Conservation (phyloP, 2,329 filamentous ascomycete species). For the Aspergillus intermedius region DNA sequence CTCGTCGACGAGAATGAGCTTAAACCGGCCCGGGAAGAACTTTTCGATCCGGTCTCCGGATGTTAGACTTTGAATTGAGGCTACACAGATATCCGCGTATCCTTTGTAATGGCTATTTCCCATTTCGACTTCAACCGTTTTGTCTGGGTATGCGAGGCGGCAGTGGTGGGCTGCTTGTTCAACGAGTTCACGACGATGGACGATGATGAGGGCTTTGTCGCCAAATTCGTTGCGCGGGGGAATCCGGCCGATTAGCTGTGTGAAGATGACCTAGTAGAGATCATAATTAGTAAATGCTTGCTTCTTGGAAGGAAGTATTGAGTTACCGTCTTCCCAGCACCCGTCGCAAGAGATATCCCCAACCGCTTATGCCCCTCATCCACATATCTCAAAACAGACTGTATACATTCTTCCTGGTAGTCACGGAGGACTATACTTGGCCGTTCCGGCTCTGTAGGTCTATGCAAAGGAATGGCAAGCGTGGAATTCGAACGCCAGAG, state of each 20-base stretch:
- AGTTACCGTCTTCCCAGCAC: conserved; percentile 74
- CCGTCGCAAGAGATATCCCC: conserved; percentile 80
- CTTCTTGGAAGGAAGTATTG: conserved; percentile 21
- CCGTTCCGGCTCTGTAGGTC: conserved; percentile 5
- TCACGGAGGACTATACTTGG: conserved; percentile 59
- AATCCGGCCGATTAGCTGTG: conserved; percentile 80
- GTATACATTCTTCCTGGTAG: conserved; percentile 89
- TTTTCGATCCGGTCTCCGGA: conserved; percentile 72
- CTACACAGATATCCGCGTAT: conserved; percentile 83
- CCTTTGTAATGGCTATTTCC: conserved; percentile 69
- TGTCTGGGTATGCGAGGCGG: conserved; percentile 67
- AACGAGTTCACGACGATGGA: conserved; percentile 86
- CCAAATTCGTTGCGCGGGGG: conserved; percentile 50
- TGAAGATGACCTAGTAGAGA: conserved; percentile 73
- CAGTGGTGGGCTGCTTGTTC: conserved; percentile 91
- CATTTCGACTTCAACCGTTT: conserved; percentile 88
- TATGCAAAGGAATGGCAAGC: conserved; percentile 2
- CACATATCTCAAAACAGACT: conserved; percentile 66
- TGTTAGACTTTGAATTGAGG: conserved; percentile 77
- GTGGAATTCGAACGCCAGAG: conserved; percentile 19
- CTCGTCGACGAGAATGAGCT: conserved; percentile 89
- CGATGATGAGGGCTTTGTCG: conserved; percentile 79
- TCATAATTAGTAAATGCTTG: conserved; percentile 3
- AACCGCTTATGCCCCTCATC: conserved; percentile 67
- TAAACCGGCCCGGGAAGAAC: conserved; percentile 73